A percentile compares a stretch with the other conserved stretches of the same genome.
Evolutionary conservation across 2,329 filamentous ascomycete species (phyloP).

Genomic region (Xenoacremonium recifei): DNA sequence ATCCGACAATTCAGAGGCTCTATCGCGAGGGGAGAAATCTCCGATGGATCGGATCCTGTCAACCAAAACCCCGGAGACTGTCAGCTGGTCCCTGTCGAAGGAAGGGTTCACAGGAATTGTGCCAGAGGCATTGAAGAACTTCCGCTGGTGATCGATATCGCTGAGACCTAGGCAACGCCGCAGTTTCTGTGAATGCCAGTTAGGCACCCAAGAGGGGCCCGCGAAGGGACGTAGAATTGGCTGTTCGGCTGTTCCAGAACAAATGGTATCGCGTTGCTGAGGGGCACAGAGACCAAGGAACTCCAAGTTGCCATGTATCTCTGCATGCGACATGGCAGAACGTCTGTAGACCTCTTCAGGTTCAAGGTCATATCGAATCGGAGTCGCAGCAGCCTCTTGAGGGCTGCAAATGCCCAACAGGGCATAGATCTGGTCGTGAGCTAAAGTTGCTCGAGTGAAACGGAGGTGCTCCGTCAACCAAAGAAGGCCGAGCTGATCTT

Average conservation of each 20-base stretch:
- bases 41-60: not conserved
- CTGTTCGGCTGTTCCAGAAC: not conserved
- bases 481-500: not conserved
- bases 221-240: not conserved
- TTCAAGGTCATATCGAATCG: conserved; percentile 3
- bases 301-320: conserved; percentile 1
- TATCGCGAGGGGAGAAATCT: not conserved
- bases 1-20: not conserved
- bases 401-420: not conserved
- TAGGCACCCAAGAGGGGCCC: conserved; percentile 1
- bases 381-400: not conserved
- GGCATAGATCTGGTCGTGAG: conserved; percentile 1
- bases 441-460: conserved; percentile 2
- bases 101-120: not conserved
- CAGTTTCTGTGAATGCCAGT: conserved; percentile 2
- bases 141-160: not conserved
- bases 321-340: conserved; percentile 1
- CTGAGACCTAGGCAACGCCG: not conserved
- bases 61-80: not conserved
- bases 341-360: conserved; percentile 1
- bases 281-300: conserved; percentile 4
- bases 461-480: conserved; percentile 2
- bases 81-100: not conserved
- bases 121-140: not conserved
- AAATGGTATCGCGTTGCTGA: not conserved